Conservation (phyloP, 1,284 basidiomycete species). For the Heimioporus retisporus region DNA sequence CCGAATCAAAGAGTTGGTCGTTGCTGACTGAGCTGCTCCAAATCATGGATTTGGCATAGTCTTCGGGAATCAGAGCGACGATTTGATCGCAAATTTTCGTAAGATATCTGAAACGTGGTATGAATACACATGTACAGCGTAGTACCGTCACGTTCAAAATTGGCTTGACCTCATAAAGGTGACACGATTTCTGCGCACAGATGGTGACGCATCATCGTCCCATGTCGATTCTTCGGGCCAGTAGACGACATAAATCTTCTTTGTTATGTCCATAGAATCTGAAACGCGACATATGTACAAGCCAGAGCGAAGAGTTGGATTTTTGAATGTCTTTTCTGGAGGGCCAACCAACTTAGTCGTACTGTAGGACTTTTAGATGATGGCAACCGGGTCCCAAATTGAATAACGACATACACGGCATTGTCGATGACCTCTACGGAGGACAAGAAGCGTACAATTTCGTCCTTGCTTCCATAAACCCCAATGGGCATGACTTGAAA, state of each 20-base stretch:
- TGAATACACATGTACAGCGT: background rate
- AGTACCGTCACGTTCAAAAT: background rate
- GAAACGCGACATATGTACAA: conserved; percentile 52
- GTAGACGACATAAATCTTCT: conserved; percentile 59
- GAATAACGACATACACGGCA: conserved; percentile 42
- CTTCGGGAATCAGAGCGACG: conserved; percentile 57
- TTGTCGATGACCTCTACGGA: conserved; percentile 48
- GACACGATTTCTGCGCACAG: conserved; percentile 61
- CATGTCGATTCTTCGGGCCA: conserved; percentile 74
- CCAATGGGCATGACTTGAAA: conserved; percentile 58
- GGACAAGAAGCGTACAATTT: conserved; percentile 58
- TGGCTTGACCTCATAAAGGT: conserved; percentile 66
- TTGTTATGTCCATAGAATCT: conserved; percentile 8
- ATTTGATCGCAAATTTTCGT: conserved; percentile 67
- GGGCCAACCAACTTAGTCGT: conserved; percentile 22
- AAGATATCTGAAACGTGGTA: conserved; percentile 53
- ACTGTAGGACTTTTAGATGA: conserved; percentile 15
- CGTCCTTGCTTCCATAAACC: conserved; percentile 62
- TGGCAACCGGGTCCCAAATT: background rate
- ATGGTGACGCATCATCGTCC: conserved; percentile 59
- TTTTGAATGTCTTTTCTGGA: conserved; percentile 24
- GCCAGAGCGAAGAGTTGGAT: conserved; percentile 58
- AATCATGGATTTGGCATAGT: conserved; percentile 53
- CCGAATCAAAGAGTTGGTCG: conserved; percentile 37
- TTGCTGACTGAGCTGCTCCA: conserved; percentile 49